Evolutionary conservation across 345 rosid genomes (phyloP), one percentile per base, ranked within the genome.

Genomic region (Salix dunnii): DNA sequence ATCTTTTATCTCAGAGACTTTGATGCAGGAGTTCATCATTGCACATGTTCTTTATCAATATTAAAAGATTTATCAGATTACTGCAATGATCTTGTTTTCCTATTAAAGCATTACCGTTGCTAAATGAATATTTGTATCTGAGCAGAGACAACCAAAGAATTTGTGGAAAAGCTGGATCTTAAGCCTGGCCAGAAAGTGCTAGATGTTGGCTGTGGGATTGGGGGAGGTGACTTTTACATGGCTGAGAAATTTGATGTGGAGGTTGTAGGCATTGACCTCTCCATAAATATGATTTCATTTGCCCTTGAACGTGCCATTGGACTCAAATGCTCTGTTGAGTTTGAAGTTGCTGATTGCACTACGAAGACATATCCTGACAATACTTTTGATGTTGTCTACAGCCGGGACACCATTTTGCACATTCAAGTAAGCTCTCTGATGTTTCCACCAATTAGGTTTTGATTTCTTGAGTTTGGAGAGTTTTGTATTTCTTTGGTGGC

Each of bases 161-260:
- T 94, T 85, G 98, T 94, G 80, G 91, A 74, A 51, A 91, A 74
- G 86, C 88, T 96, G 81, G 91, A 92, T 76, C 96, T 96, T 46
- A 92, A 86, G 79, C 94, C 97, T 12, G 95, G 98, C 49, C 97
- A 94, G 85, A 96, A 92, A 84, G 97, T 96, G 75, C 87, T 96
- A 9, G 99, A 96, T 81, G 98, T 94, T 81, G 99, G 99, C 71
- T 94, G 99, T 43, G 99, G 99, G 75, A 96, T 94, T 7, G 99
- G 99, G 14, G 99, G 99, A 84, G 98, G 99, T 31, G 97, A 92
- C 86, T 96, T 96, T 84, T 96, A 92, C 92, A 96, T 94, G 97
- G 98, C 99, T 68, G 90, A 94, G 84, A 85, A 86, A 61, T 96
- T 88, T 71, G 95, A 88, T 48, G 97, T 91, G 35, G 87, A 92